phyloP scores from a whole-genome alignment of 2,329 filamentous ascomycete genomes.

The Fusarium euwallaceae region DNA sequence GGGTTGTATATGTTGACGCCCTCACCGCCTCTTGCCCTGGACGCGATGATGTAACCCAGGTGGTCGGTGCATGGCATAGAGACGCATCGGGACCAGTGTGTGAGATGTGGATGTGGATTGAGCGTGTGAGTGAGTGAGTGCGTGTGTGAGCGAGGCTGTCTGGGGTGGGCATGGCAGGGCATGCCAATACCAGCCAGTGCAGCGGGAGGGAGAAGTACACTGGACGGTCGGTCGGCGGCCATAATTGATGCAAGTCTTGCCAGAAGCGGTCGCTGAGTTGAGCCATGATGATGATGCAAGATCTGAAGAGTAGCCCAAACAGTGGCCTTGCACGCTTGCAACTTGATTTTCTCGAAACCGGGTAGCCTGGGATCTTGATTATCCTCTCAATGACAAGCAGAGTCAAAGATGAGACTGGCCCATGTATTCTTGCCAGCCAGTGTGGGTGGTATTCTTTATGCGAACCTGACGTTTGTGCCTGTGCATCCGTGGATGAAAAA shows the following conservation, averaged over 20 bases:
- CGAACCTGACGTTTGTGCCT: constrained; percentile 44
- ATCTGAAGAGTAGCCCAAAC: constrained; percentile 8
- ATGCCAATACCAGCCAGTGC: constrained; percentile 3
- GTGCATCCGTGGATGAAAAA: constrained; percentile 31
- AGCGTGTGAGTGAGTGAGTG: constrained; percentile 4
- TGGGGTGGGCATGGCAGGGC: constrained; percentile 15
- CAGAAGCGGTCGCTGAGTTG: not conserved
- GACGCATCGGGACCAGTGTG: constrained; percentile 35
- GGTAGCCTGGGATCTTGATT: not conserved
- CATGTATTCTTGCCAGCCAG: constrained; percentile 14
- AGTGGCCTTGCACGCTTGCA: not conserved
- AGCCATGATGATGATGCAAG: constrained; percentile 28
- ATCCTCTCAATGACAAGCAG: not conserved
- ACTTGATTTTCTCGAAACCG: not conserved
- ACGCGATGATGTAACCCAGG: constrained; percentile 44
- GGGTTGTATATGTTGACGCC: constrained; percentile 33
- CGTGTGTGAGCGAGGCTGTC: constrained; percentile 19
- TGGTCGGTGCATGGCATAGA: constrained; percentile 40
- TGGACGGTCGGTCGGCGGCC: constrained; percentile 17
- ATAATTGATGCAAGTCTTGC: not conserved
- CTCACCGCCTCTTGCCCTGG: constrained; percentile 46
- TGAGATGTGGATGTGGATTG: constrained; percentile 28
- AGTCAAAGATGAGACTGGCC: constrained; percentile 10
- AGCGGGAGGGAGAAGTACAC: constrained; percentile 23
- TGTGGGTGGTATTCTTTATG: constrained; percentile 41